Base-by-base conservation (phyloP, 1,284 basidiomycete species). In the Ceratobasidium papillatum region DNA sequence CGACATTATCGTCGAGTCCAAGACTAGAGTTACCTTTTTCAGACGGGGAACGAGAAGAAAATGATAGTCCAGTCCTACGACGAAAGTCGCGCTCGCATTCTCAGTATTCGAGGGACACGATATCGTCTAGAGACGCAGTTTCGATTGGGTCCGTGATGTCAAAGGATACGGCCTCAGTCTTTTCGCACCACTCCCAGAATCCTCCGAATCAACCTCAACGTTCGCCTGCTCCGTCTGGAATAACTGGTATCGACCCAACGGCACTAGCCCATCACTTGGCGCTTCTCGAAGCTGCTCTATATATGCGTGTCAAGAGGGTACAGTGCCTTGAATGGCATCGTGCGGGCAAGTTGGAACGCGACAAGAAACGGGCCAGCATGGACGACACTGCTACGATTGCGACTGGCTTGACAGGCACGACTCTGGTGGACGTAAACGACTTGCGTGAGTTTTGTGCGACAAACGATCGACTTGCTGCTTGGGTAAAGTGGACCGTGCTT, bases 401-500 rank as follows among this genome's bases (percentile, higher is more conserved):
- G 62, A 38, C 14, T 5, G 19, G 30, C 7, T 47, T 25, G 45
- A 63, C 36, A 83, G 32, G 54, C 30, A 84, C 75, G 81, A 78
- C 38, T 85, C 83, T 14, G 49, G 34, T 17, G 80, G 77, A 78
- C 2, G 83, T 85, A 27, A 82, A 81, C 72, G 85, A 87, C 76
- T 80, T 93, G 25, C 78, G 78, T n/a, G 81, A 83, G 1, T 92
- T 92, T 80, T 88, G 86, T 76, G 82, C 85, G 1, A 88, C 86
- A 4, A 87, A 89, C 78, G 89, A 91, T 78, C 86, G 87, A 77
- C 80, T 93, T 34, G 86, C 85, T 27, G 81, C 83, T 22, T 92
- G 90, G 90, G 90, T 92, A 22, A 90, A 90, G 79, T 81, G 81
- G 38, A 90, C 86, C 78, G 85, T 91, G 43, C 80, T 93, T 43